Percentiles rank a stretch among this genome's conserved stretches.
Conservation (phyloP, 345 rosid genomes). For the Pugionium dolabratum region DNA sequence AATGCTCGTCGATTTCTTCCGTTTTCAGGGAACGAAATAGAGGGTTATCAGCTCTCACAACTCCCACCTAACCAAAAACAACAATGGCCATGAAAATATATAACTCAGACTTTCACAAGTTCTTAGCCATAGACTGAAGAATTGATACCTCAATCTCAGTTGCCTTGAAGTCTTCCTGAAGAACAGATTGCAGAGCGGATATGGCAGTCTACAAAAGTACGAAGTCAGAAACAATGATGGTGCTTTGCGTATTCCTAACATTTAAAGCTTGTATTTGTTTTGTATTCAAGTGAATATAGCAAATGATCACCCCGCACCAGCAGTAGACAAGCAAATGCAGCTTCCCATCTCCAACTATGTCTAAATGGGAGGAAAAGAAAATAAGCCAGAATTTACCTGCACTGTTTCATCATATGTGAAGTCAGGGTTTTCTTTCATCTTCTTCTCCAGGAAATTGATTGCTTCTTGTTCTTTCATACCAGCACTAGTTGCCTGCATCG, state of each 20-base stretch:
- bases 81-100: not conserved
- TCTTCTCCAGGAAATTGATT: constrained; percentile 96
- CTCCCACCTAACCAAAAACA: constrained; percentile 60
- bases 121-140: not conserved
- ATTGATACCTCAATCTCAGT: constrained; percentile 80
- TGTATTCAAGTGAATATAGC: not conserved
- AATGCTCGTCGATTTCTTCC: constrained; percentile 71
- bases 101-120: not conserved
- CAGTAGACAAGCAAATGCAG: too few relatives aligned
- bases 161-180: constrained; percentile 93
- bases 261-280: not conserved
- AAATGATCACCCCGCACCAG: too few relatives aligned
- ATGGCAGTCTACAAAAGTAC: constrained; percentile 57
- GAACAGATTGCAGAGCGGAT: constrained; percentile 84
- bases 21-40: constrained; percentile 58
- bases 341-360: too few relatives aligned
- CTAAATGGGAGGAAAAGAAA: too few relatives aligned
- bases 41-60: constrained; percentile 57
- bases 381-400: constrained; percentile 56
- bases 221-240: constrained; percentile 3
- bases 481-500: constrained; percentile 91
- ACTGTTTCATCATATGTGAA: constrained; percentile 91
- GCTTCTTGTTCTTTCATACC: constrained; percentile 99
- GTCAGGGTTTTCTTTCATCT: constrained; percentile 91
- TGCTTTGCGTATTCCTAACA: not conserved